These are phyloP conservation scores for Phytophthora pseudosyringae DNA, from an alignment of 352 stramenopile species.

Conservation along the genomic window DNA sequence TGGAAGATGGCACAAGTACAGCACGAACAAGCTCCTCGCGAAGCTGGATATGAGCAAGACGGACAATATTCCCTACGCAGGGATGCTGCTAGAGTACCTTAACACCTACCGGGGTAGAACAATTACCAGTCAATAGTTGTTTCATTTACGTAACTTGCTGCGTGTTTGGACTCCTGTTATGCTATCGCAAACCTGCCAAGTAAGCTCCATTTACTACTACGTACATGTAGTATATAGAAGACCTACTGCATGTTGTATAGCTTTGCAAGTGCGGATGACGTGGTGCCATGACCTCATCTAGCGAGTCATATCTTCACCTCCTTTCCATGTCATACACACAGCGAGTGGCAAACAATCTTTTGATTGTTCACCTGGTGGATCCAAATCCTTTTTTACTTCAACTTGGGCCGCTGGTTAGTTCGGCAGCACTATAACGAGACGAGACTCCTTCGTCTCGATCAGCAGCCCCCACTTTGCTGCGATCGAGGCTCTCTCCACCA, in stretches of 20 bases:
- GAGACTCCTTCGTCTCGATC: neutral
- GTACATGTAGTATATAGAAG: too few relatives aligned
- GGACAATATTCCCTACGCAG: constrained; percentile 5
- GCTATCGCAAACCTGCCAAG: too few relatives aligned
- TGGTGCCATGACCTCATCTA: neutral
- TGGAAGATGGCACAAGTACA: neutral
- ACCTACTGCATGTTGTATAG: too few relatives aligned
- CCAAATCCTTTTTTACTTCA: neutral
- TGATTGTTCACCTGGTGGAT: constrained; percentile 9
- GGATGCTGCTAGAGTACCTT: constrained; percentile 3
- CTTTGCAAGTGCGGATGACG: neutral
- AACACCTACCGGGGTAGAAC: neutral
- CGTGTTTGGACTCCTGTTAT: too few relatives aligned
- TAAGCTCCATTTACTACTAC: too few relatives aligned
- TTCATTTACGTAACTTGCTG: too few relatives aligned
- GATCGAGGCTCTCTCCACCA: neutral
- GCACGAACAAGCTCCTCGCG: constrained; percentile 1
- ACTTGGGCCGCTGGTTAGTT: neutral
- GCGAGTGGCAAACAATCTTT: constrained; percentile 2
- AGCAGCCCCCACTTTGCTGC: neutral
- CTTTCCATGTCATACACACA: neutral
- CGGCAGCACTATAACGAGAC: neutral
- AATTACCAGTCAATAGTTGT: too few relatives aligned
- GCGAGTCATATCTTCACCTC: neutral
- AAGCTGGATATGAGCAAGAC: neutral